These are phyloP conservation scores for Sporothrix sp. DNA, from an alignment of 2,329 filamentous ascomycete genomes.

Conservation along the genomic window DNA sequence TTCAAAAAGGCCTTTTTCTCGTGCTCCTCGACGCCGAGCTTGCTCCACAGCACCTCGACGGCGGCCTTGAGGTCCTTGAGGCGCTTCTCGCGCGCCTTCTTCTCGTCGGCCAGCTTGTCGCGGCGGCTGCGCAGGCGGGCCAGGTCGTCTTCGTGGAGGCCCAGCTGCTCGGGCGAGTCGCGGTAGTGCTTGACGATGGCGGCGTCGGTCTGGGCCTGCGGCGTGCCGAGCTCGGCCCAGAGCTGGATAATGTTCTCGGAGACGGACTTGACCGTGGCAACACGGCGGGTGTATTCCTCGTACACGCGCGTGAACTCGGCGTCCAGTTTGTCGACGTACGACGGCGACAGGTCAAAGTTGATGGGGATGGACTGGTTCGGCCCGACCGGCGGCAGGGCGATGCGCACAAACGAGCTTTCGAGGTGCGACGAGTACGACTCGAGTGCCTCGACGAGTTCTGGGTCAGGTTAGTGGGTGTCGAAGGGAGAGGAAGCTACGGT, in stretches of 20 bases:
- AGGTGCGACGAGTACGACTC: conserved; percentile 96
- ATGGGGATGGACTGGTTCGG: conserved; percentile 67
- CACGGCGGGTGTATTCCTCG: conserved; percentile 84
- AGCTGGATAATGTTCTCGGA: conserved; percentile 84
- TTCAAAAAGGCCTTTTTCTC: conserved; percentile 82
- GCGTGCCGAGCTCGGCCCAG: conserved; percentile 91
- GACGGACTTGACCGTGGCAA: conserved; percentile 62
- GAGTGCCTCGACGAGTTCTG: conserved; percentile 85
- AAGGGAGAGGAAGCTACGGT: not conserved
- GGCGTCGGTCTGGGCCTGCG: conserved; percentile 83
- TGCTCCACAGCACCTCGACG: conserved; percentile 85
- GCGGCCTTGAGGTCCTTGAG: conserved; percentile 64
- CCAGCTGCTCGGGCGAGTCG: conserved; percentile 86
- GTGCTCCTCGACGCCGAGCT: conserved; percentile 69
- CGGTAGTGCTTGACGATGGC: conserved; percentile 82
- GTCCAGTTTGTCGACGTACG: conserved; percentile 80
- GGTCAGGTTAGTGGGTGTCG: no score
- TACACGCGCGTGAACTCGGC: conserved; percentile 89
- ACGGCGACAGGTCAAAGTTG: conserved; percentile 82
- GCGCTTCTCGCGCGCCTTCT: conserved; percentile 67
- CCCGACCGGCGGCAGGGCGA: conserved; percentile 73
- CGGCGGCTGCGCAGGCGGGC: conserved; percentile 60
- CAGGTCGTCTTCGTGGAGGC: conserved; percentile 81
- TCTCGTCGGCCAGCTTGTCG: conserved; percentile 81
- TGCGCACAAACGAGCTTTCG: conserved; percentile 75